Evolutionary conservation across 2,329 filamentous ascomycete genomes (phyloP).

Genomic region (Catunica adiposa): DNA sequence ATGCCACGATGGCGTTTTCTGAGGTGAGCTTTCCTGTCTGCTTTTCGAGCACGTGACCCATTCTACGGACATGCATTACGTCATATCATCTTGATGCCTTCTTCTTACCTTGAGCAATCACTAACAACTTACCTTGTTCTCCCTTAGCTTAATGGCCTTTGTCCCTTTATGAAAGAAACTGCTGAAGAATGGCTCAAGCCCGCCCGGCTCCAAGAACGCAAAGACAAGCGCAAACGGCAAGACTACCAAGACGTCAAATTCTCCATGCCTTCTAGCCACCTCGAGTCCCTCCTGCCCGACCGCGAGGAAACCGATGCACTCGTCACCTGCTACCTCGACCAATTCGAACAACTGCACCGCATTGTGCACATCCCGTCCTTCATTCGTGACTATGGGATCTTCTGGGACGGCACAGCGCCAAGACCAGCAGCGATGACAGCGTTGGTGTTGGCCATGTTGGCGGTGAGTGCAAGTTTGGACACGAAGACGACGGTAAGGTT

Average conservation of each 20-base stretch:
- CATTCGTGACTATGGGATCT: conserved; percentile 36
- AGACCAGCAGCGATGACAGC: conserved; percentile 39
- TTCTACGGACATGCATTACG: too few relatives aligned
- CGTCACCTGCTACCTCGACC: conserved; percentile 34
- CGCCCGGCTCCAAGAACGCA: conserved; percentile 37
- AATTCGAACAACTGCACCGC: conserved; percentile 38
- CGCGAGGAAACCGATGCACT: conserved; percentile 33
- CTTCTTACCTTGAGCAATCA: not conserved
- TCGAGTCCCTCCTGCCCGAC: conserved; percentile 34
- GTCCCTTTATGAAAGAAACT: conserved; percentile 45
- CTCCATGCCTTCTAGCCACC: conserved; percentile 29
- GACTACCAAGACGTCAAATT: conserved; percentile 36
- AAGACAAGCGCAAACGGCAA: conserved; percentile 37
- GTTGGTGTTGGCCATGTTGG: conserved; percentile 42
- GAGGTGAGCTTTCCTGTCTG: conserved; percentile 29
- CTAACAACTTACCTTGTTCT: not conserved
- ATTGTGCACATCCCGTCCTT: conserved; percentile 46
- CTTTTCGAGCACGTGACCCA: too few relatives aligned
- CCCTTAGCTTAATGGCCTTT: conserved; percentile 33
- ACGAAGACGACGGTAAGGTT: conserved; percentile 37
- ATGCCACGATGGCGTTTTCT: conserved; percentile 42
- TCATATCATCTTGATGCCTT: not conserved
- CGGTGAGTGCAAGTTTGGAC: conserved; percentile 40
- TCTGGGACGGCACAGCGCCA: conserved; percentile 26
- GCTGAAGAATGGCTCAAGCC: conserved; percentile 45